Evolutionary conservation across 176 grass and related monocot genomes (phyloP).

Genomic region (Lolium perenne): DNA sequence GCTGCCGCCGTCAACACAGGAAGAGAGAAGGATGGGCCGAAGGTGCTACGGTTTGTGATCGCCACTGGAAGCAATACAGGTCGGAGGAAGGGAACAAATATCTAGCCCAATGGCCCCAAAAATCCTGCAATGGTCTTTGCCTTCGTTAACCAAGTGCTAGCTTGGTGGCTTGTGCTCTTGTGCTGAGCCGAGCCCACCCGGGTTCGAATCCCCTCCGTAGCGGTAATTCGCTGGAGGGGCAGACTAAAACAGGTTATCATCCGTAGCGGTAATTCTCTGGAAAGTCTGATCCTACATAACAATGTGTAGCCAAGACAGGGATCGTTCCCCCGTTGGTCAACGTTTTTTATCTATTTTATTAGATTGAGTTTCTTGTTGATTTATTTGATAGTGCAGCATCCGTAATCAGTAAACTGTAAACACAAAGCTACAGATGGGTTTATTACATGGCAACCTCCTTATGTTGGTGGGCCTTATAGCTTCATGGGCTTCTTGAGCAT

Average conservation of each 20-base stretch:
- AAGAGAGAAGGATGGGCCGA: neutral
- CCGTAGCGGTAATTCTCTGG: no score
- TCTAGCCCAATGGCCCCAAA: slow-evolving; percentile 1
- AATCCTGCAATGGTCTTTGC: neutral
- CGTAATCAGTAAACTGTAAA: slow-evolving; percentile 4
- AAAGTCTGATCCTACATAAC: no score
- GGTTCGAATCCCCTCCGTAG: no score
- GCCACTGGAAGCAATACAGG: neutral
- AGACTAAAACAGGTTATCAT: no score
- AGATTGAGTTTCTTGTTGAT: neutral
- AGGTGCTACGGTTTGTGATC: neutral
- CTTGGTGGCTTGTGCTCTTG: no score
- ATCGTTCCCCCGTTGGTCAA: no score
- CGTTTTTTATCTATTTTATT: neutral
- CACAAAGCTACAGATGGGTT: slow-evolving; percentile 26
- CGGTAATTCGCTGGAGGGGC: no score
- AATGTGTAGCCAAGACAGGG: no score
- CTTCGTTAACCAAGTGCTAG: no score
- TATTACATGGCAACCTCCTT: slow-evolving; percentile 98
- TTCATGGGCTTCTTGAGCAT: slow-evolving; percentile 99
- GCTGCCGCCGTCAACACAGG: neutral
- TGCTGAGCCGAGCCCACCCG: no score
- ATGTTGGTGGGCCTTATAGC: slow-evolving; percentile 91
- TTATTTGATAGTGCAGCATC: neutral
- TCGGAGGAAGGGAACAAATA: neutral